A percentile compares a stretch with the other conserved stretches of the same genome.
phyloP scores from a whole-genome alignment of 495 filamentous ascomycete species.

The Daldinia decipiens region DNA sequence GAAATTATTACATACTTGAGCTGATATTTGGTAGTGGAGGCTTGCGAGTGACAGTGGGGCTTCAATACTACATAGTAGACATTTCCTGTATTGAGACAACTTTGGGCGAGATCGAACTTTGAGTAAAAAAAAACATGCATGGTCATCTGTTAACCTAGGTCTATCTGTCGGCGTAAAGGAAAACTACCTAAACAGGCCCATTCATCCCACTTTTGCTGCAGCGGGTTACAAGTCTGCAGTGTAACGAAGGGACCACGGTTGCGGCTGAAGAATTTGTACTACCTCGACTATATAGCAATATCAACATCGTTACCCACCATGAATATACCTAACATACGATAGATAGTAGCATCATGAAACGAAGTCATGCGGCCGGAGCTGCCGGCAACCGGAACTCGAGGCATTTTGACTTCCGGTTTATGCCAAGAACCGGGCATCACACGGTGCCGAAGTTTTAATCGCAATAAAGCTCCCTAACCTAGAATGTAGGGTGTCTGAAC shows the following conservation, averaged over 20 bases:
- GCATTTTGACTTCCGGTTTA: slow-evolving; percentile 1
- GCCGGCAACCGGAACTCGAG: not conserved
- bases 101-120: slow-evolving; percentile 15
- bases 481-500: not conserved
- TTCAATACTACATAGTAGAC: slow-evolving; percentile 8
- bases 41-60: not conserved
- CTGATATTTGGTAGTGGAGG: not conserved
- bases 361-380: not conserved
- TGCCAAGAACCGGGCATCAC: slow-evolving; percentile 18
- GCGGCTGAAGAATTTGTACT: slow-evolving; percentile 21
- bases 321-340: slow-evolving; percentile 4
- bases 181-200: not conserved
- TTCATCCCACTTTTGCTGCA: not conserved
- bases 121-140: slow-evolving; percentile 13
- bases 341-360: slow-evolving; percentile 9
- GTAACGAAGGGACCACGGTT: slow-evolving; percentile 21
- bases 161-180: not conserved
- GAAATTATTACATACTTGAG: not conserved
- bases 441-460: slow-evolving; percentile 15
- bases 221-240: slow-evolving; percentile 12
- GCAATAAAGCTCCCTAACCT: slow-evolving; percentile 14
- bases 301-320: not conserved
- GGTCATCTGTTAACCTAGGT: slow-evolving; percentile 5
- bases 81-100: slow-evolving; percentile 13
- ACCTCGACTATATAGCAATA: not conserved